Base-by-base conservation (phyloP, 768 basidiomycete species). In the Leccinum uliginosum region DNA sequence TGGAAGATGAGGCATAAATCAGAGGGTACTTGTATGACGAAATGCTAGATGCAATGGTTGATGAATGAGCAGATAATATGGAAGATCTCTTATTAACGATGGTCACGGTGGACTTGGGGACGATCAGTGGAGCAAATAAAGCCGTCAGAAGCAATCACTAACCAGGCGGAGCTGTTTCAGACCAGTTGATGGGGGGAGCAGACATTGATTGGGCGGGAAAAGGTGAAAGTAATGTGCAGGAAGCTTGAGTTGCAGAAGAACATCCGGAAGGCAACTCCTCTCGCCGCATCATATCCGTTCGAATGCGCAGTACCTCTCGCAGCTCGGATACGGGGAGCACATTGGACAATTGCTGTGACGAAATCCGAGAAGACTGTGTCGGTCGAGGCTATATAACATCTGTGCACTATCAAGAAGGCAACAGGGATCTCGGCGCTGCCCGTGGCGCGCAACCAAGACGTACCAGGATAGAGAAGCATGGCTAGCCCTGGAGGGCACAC, bases 161-260 rank as follows among this genome's bases (percentile, higher is more conserved):
- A 88, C 87, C 50, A 89, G 77, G 68, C 80, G 76, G 61, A 89
- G 77, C 53, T 85, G 85, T 68, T 77, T 83, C 63, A 88, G 72
- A 49, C 78, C 73, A 49, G 67, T 70, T 29, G 73, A 67, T n/a
- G 51, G 71, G 68, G 38, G 71, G 67, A 51, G 69, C 69, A 30
- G 65, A 70, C 54, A 65, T 61, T 9, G 67, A 59, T 50, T 69
- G 57, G 50, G 32, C 23, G 19, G 65, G 56, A 8, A 60, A 51
- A 3, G 63, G 59, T 4, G 61, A 59, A 29, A 26, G 38, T 40
- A 51, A 35, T 40, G 47, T 23, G n/a, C 12, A 57, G 51, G 64
- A 44, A 44, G 50, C 21, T 4, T 50, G 47, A 2, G 24, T 40
- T 12, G 63, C 65, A 54, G 70, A 70, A 51, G 35, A 60, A 38